Base-by-base conservation (phyloP, 495 filamentous ascomycete genomes). In the Penicillium canescens region DNA sequence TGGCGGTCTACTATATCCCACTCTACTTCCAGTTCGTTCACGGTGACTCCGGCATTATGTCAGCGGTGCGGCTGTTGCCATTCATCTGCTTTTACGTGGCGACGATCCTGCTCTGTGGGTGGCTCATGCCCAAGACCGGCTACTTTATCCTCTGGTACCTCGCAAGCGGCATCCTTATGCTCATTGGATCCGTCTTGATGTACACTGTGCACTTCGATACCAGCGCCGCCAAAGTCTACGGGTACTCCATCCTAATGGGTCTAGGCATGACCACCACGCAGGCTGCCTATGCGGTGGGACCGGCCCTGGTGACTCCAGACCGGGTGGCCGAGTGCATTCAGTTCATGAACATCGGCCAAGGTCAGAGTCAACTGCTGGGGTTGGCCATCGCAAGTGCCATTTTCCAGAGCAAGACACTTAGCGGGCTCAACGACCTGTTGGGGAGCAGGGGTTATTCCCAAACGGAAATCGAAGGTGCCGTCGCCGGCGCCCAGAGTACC, bases 1-100 rank as follows among this genome's bases (percentile, higher is more conserved):
- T 76, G 11, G 42, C 69, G 0, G 63, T 80, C n/a, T 81, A 80
- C 59, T 82, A 79, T 45, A 63, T 81, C 28, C 79, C 79, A 6
- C 55, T 83, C 14, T 79, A 66, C 60, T 82, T 81, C 53, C 66
- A 75, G 26, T 82, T 82, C 52, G 60, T 66, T 2, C 66, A 57
- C 7, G 72, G 69, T 6, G 67, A 76, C 37, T 50, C 42, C 8
- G 57, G 70, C 0, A 49, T 78, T 7, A 41, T 67, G 21, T 65
- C 74, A 0, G 77, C 73, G 0, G 66, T 74, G 2, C 69, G 76
- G 1, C 59, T 81, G 0, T 54, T 68, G n/a, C 65, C 65, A 5
- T 70, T 59, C 38, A 46, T 70, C n/a, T 14, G 57, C 2, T 43
- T 64, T 12, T 56, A 41, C n/a, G 50, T 61, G 10, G 16, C 23